phyloP scores from a whole-genome alignment of 441 rosid genomes.

The Brassica balearica region DNA sequence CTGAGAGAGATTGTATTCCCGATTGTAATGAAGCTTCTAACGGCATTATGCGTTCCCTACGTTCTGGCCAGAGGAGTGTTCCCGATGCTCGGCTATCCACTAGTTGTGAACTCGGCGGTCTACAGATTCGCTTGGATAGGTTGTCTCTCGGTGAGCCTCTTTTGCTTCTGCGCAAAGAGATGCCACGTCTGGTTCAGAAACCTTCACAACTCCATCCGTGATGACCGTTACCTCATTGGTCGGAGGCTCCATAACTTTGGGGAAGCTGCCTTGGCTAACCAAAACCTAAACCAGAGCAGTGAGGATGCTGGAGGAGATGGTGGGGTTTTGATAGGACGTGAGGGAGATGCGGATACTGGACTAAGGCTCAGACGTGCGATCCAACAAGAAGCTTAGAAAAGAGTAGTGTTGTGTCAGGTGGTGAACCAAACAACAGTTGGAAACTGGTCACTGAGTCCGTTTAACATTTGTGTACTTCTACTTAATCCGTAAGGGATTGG shows the following conservation, averaged over 20 bases:
- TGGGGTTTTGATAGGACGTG: constrained; percentile 45
- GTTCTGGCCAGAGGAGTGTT: constrained; percentile 91
- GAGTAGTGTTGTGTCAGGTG: constrained; percentile 16
- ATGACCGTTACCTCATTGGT: constrained; percentile 90
- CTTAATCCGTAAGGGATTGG: constrained; percentile 18
- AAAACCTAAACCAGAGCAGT: constrained; percentile 27
- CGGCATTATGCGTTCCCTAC: constrained; percentile 92
- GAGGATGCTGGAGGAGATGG: constrained; percentile 42
- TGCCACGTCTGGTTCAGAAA: constrained; percentile 96
- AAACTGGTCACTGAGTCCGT: not conserved
- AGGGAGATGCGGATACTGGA: constrained; percentile 62
- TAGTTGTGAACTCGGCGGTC: constrained; percentile 90
- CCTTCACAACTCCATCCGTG: constrained; percentile 97
- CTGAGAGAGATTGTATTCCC: constrained; percentile 90
- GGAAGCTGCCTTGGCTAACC: constrained; percentile 50
- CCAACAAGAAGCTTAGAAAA: constrained; percentile 48
- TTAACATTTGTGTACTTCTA: constrained; percentile 33
- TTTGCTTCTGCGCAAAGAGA: constrained; percentile 88
- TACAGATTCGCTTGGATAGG: constrained; percentile 97
- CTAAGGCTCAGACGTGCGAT: constrained; percentile 62
- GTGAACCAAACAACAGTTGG: not conserved
- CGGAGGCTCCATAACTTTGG: constrained; percentile 91
- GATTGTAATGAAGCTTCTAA: constrained; percentile 88
- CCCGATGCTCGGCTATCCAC: constrained; percentile 88
- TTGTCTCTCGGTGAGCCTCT: constrained; percentile 72